Base-by-base conservation (phyloP, 495 filamentous ascomycete genomes). In the Trichoderma parareesei region DNA sequence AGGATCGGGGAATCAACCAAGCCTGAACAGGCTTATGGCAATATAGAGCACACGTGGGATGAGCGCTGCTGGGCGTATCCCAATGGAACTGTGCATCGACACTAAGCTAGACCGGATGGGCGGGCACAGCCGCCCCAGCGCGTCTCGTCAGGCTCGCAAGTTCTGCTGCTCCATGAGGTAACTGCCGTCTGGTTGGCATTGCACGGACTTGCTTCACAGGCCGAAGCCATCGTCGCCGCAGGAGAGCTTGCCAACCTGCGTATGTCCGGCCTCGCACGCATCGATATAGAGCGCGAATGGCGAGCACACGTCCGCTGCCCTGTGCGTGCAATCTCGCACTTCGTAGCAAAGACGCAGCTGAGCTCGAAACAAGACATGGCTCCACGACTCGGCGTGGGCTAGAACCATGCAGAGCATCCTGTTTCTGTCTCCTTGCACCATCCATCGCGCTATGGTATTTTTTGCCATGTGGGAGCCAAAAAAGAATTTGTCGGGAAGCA, bases 391-490 rank as follows among this genome's bases (percentile, higher is more conserved):
- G 53, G 53, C 53, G 53, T 8, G 7, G 33, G 53, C 53, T 57
- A 57, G 53, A 10, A 14, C 3, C 35, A 57, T 38, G 53, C 53
- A 35, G 53, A 37, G 53, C 53, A 35, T 49, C 5, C 20, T 49
- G 5, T 27, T 49, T 46, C 16, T 49, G 46, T 57, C 53, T 57
- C 11, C 27, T 57, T 14, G 53, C 53, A 14, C 53, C 20, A 37
- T 57, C 53, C 8, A 57, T 57, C 27, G 53, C 53, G 33, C 53
- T 57, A 57, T 57, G 27, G 11, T 35, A 27, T 27, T 8, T 57
- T 57, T 37, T 57, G 53, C 53, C 53, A 57, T 57, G 53, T 57
- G 53, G 53, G 53, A 57, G 53, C 33, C 53, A 35, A 37, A 57
- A 57, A 57, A 27, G 27, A 35, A 41, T 6, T 57, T 16, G 11